phyloP scores from a whole-genome alignment of 768 basidiomycete species.

The Tylopilus rubrobrunneus region DNA sequence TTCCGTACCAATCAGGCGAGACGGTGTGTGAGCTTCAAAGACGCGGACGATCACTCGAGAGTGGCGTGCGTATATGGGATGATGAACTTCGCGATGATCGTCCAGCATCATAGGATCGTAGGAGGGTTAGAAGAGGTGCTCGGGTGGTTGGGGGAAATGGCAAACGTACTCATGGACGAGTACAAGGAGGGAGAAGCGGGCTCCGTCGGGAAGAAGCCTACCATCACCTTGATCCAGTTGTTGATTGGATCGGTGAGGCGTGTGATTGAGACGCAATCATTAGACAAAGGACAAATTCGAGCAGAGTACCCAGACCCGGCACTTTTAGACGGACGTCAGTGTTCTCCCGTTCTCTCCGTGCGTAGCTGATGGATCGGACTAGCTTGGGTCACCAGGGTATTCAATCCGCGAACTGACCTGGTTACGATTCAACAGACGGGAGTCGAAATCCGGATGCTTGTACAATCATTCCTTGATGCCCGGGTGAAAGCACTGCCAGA shows the following conservation, averaged over 20 bases:
- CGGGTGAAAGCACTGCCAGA: constrained; percentile 46
- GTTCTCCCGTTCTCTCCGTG: background rate
- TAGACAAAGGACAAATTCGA: constrained; percentile 35
- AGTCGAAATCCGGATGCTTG: constrained; percentile 51
- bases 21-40: constrained; percentile 63
- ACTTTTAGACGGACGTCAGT: constrained; percentile 54
- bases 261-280: constrained; percentile 41
- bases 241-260: constrained; percentile 55
- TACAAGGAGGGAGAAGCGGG: constrained; percentile 33
- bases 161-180: constrained; percentile 52
- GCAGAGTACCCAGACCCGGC: constrained; percentile 58
- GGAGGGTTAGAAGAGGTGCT: constrained; percentile 45
- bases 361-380: constrained; percentile 6
- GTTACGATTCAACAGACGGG: constrained; percentile 40
- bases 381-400: constrained; percentile 59
- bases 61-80: constrained; percentile 72
- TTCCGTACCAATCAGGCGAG: constrained; percentile 62
- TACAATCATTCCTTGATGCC: constrained; percentile 59
- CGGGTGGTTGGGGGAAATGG: constrained; percentile 64
- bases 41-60: constrained; percentile 60
- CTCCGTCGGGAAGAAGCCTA: constrained; percentile 20
- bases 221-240: constrained; percentile 43
- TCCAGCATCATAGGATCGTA: constrained; percentile 49
- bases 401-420: constrained; percentile 44
- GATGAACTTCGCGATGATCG: constrained; percentile 63